phyloP scores from a whole-genome alignment of 208 protist genomes.

The Crithidia fasciculata region DNA sequence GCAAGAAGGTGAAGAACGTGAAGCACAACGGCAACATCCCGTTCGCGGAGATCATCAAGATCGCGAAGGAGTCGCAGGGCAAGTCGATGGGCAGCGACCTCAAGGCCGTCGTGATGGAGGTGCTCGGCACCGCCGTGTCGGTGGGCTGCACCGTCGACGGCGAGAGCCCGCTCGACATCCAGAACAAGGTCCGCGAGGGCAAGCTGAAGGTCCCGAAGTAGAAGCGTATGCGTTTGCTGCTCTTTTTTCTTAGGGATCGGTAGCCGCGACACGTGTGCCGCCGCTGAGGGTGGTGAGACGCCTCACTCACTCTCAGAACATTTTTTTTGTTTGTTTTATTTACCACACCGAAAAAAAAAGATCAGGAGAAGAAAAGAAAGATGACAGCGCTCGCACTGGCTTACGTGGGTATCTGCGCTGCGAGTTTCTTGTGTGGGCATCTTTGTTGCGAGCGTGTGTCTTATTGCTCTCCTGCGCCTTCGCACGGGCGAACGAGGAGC shows the following conservation, averaged over 20 bases:
- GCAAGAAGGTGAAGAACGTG: constrained; percentile 99
- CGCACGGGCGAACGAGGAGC: too few relatives aligned
- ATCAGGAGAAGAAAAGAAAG: background rate
- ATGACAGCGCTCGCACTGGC: background rate
- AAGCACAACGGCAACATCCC: constrained; percentile 99
- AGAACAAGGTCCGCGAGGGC: constrained; percentile 94
- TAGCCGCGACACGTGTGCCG: too few relatives aligned
- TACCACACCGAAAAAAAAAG: constrained; percentile 10
- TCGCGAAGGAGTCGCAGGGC: constrained; percentile 95
- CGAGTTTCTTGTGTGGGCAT: too few relatives aligned
- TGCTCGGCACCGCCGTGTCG: constrained; percentile 98
- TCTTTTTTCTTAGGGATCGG: background rate
- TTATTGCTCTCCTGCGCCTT: too few relatives aligned
- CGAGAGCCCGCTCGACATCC: constrained; percentile 92
- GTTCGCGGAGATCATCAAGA: constrained; percentile 97
- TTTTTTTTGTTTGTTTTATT: constrained; percentile 29
- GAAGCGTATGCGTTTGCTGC: constrained; percentile 2
- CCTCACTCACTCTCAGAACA: too few relatives aligned
- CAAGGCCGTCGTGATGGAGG: constrained; percentile 97
- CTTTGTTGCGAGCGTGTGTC: too few relatives aligned
- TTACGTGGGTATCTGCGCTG: too few relatives aligned
- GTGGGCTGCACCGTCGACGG: constrained; percentile 99
- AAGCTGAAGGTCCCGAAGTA: constrained; percentile 91
- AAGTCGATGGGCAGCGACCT: constrained; percentile 96
- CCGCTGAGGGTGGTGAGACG: too few relatives aligned